Base-by-base conservation (phyloP, 2,329 filamentous ascomycete species). In the Leptodontidium sp. region DNA sequence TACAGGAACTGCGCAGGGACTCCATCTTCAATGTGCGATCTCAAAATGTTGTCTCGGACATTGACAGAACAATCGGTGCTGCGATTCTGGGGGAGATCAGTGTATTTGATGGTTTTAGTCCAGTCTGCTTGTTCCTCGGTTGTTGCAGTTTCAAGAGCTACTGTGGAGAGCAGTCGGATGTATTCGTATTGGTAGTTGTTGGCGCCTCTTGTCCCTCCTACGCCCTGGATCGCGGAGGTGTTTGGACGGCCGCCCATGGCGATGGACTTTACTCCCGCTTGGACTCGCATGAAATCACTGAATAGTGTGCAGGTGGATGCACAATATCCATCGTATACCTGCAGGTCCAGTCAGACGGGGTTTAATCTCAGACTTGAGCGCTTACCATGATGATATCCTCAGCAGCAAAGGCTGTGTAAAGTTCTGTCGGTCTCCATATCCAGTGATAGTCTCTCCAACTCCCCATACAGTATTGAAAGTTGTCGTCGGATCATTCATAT, bases 171-270 rank as follows among this genome's bases (percentile, higher is more conserved):
- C n/a, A 64, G 61, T 6, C 62, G 21, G 15, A 73, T 70, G n/a
- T 71, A 72, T 6, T 57, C 52, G 29, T 72, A 74, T 29, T 40
- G 62, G 52, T 71, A 74, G 62, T 69, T 73, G 58, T 84, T 82
- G 0, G 80, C 79, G 50, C 90, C 90, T 74, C 90, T 88, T 50
- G 87, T 85, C 21, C 89, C 90, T 17, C 89, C 88, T n/a, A 90
- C 82, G 4, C 83, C 84, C 80, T 91, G 88, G 80, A 90, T 91
- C 1, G 85, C 84, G 0, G 79, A 79, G 1, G 81, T 74, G 15
- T 80, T 79, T 0, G 89, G 85, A 0, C 86, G 84, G 2, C 90
- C 90, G 21, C 90, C 89, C 24, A 89, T 80, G 0, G 82, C 82
- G 59, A 90, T 81, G 50, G 85, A 86, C 71, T 84, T 85, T 4